Evolutionary conservation across 768 basidiomycete genomes (phyloP), one percentile per base, ranked within the genome.

Genomic region (Trametopsis cervina): DNA sequence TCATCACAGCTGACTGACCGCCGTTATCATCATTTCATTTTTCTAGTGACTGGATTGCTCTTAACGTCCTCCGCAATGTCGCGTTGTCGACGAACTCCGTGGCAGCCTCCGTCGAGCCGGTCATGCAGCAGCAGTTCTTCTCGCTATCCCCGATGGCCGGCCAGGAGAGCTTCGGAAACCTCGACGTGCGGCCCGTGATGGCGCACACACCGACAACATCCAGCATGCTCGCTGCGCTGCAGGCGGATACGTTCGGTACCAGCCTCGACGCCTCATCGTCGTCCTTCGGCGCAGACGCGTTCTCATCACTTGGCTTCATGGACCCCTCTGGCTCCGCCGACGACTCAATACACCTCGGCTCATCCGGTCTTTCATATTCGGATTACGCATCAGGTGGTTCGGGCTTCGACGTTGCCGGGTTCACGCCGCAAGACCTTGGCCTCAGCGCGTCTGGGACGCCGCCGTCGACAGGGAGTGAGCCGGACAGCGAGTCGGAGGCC

Each of bases 81-180:
- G 90, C 90, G 2, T 69, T 93, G 50, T 91, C 89, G 23, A 92
- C 89, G 20, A 91, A 89, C 66, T 91, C 89, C 17, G 89, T 93
- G 46, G 89, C 89, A 24, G 89, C 89, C 18, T 92, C 89, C 21
- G 89, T 93, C 45, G 89, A 93, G 60, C 89, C 89, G 25, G 83
- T 90, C 48, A 89, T 91, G 77, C 89, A 91, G 57, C 89, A 91
- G 60, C 84, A 89, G 58, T 93, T 85, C 69, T 87, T 88, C 63
- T 76, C 85, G 3, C 69, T 91, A 48, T 90, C 88, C 46, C 87
- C 89, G n/a, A 90, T 90, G 88, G 77, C 83, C 24, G 89, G 88
- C 21, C 87, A 90, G 59, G 89, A 90, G 64, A 81, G 68, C 59
- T 91, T 89, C 44, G 57, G 63, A 56, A 75, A 75, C 50, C 72